phyloP scores from a whole-genome alignment of 306 rosid genomes.

The Cicer arietinum region DNA sequence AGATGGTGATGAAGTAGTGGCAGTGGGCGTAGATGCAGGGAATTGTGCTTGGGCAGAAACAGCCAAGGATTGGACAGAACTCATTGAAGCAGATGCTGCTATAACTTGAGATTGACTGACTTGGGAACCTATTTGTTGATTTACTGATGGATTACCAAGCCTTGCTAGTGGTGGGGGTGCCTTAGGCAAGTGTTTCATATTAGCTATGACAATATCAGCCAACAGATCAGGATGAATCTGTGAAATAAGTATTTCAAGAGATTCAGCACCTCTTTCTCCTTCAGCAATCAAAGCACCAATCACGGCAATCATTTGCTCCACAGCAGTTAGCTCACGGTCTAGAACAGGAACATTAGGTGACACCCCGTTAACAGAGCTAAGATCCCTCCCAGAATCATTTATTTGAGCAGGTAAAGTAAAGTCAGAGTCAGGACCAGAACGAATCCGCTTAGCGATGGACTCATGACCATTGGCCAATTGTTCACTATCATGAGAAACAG shows the following conservation, averaged over 20 bases:
- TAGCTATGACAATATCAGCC: conserved; percentile 96
- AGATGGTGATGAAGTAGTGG: conserved; percentile 55
- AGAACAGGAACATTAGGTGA: conserved; percentile 62
- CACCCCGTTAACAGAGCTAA: conserved; percentile 59
- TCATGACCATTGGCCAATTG: conserved; percentile 75
- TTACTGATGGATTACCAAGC: conserved; percentile 64
- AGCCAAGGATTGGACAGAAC: conserved; percentile 67
- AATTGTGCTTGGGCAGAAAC: conserved; percentile 55
- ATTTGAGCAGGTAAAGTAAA: conserved; percentile 56
- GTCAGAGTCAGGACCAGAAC: conserved; percentile 64
- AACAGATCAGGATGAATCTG: conserved; percentile 92
- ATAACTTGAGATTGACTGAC: conserved; percentile 59
- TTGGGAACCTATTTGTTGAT: conserved; percentile 56
- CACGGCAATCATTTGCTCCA: conserved; percentile 95
- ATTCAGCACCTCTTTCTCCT: conserved; percentile 97
- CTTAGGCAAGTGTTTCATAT: conserved; percentile 95
- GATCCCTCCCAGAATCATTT: conserved; percentile 66
- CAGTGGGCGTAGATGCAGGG: conserved; percentile 54
- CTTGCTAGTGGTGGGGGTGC: conserved; percentile 69
- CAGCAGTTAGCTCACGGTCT: conserved; percentile 77
- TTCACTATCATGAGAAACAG: conserved; percentile 67
- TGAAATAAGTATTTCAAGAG: conserved; percentile 91
- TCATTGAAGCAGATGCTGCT: conserved; percentile 57
- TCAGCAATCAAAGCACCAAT: conserved; percentile 99
- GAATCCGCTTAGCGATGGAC: conserved; percentile 62